Evolutionary conservation across 2,329 filamentous ascomycete genomes (phyloP).

Genomic region (Sporothrix brasiliensis): DNA sequence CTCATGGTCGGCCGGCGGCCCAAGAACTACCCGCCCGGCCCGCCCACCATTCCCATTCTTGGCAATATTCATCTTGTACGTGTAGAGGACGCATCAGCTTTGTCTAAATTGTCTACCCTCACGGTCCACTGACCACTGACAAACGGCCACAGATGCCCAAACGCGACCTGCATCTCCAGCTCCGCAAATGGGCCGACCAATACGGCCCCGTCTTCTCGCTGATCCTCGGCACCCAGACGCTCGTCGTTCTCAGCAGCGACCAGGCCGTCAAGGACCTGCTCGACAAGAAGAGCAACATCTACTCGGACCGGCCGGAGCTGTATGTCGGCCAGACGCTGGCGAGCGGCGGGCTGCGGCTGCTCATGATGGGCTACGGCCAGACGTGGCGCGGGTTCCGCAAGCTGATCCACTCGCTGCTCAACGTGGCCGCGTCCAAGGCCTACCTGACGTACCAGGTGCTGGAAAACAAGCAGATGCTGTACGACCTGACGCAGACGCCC

Average conservation of each 20-base stretch:
- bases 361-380: slow-evolving; percentile 41
- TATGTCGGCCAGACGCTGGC: slow-evolving; percentile 34
- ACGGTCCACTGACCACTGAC: too few species aligned
- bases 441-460: slow-evolving; percentile 61
- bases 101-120: too few species aligned
- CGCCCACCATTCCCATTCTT: slow-evolving; percentile 39
- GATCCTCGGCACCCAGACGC: slow-evolving; percentile 52
- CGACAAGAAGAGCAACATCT: slow-evolving; percentile 54
- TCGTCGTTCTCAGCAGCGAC: slow-evolving; percentile 46
- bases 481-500: slow-evolving; percentile 45
- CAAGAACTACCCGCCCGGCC: slow-evolving; percentile 37
- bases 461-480: slow-evolving; percentile 59
- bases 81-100: neutral
- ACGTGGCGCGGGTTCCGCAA: slow-evolving; percentile 44
- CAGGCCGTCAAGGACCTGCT: slow-evolving; percentile 53
- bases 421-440: slow-evolving; percentile 49
- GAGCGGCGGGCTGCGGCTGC: slow-evolving; percentile 9
- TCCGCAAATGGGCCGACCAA: slow-evolving; percentile 56
- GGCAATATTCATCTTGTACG: slow-evolving; percentile 44
- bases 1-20: slow-evolving; percentile 27
- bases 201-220: slow-evolving; percentile 57
- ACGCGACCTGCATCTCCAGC: slow-evolving; percentile 47
- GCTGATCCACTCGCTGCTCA: slow-evolving; percentile 52
- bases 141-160: slow-evolving; percentile 19
- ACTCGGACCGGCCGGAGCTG: slow-evolving; percentile 49